Conservation (phyloP, 106 monocot species). For the Dioscorea alata region DNA sequence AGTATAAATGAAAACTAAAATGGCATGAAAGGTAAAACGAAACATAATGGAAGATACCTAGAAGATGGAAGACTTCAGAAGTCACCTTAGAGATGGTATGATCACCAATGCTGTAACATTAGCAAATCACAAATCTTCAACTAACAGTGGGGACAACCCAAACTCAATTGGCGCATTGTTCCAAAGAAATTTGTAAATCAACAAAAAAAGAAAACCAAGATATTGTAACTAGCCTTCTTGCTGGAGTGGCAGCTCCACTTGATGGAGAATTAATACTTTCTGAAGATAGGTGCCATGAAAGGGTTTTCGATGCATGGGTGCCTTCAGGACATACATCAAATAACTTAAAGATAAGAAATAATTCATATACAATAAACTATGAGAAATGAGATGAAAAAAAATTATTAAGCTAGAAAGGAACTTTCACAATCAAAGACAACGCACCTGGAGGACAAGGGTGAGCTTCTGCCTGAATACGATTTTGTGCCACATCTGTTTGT, state of each 20-base stretch:
- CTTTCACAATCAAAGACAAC: neutral
- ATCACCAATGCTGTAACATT: conserved; percentile 32
- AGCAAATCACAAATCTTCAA: neutral
- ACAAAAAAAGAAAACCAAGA: neutral
- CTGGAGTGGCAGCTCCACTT: conserved; percentile 26
- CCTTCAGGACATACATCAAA: conserved; percentile 15
- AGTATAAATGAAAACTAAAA: neutral
- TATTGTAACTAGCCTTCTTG: conserved; percentile 17
- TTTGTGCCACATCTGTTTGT: conserved; percentile 20
- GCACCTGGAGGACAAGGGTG: conserved; percentile 50
- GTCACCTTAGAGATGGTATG: conserved; percentile 30
- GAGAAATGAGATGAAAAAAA: neutral
- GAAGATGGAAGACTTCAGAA: conserved; percentile 32
- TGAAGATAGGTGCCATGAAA: conserved; percentile 76
- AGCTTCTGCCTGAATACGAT: conserved; percentile 27
- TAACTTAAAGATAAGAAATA: neutral
- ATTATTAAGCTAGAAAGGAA: no score
- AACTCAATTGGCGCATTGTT: no score
- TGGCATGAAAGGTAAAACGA: neutral
- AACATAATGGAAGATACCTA: conserved; percentile 27
- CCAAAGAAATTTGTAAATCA: no score
- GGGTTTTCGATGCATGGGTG: conserved; percentile 54
- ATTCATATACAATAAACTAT: neutral
- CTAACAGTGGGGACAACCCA: neutral
- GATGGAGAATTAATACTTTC: conserved; percentile 34